Conservation (phyloP, 345 rosid species). For the Moricandia moricandioides region DNA sequence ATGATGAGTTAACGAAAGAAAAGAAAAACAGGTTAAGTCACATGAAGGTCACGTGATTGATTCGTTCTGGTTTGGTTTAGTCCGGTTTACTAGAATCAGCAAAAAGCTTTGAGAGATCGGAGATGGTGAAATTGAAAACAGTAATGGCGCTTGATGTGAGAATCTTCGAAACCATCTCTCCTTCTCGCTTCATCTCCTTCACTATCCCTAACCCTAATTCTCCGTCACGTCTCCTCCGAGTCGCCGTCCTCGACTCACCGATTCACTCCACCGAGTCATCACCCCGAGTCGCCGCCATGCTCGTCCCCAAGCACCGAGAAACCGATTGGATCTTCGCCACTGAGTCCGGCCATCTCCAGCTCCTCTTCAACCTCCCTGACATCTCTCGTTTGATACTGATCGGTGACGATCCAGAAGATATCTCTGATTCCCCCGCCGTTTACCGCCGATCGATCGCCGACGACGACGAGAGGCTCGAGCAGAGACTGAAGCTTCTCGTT, state of each 20-base stretch:
- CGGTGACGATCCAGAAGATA: conserved; percentile 41
- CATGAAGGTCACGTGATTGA: conserved; percentile 17
- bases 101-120: not conserved
- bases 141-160: conserved; percentile 56
- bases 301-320: conserved; percentile 70
- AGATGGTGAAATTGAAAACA: conserved; percentile 3
- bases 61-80: conserved; percentile 6
- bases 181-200: conserved; percentile 72
- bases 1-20: no score
- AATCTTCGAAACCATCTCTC: conserved; percentile 49
- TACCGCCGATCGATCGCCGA: no score
- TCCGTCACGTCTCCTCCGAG: conserved; percentile 42
- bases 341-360: conserved; percentile 85
- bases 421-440: conserved; percentile 19
- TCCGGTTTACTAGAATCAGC: conserved; percentile 21
- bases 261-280: conserved; percentile 20
- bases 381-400: conserved; percentile 64
- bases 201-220: conserved; percentile 44
- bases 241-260: conserved; percentile 85
- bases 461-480: conserved; percentile 29
- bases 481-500: conserved; percentile 47
- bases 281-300: conserved; percentile 58
- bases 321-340: conserved; percentile 84
- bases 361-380: conserved; percentile 52
- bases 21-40: not conserved